Base-by-base conservation (phyloP, 176 grass and related monocot species). In the sorghum (Sorghum bicolor) region DNA sequence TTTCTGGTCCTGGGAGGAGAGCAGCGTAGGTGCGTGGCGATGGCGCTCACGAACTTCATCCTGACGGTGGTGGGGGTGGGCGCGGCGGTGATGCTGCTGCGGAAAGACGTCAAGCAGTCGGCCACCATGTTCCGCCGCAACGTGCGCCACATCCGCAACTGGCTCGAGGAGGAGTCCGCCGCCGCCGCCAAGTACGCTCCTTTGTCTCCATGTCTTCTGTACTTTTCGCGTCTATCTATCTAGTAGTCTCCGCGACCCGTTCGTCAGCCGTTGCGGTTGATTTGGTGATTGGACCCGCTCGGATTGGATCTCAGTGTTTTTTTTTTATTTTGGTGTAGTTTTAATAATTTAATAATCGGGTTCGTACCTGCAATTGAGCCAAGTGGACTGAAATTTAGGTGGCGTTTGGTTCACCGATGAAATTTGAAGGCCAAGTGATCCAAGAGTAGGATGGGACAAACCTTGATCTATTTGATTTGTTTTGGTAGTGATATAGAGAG, bases 31-130 rank as follows among this genome's bases (percentile, higher is more conserved):
- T 1, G 76, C 17, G 22, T 2, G 16, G 16, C 34, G 70, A 98
- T 95, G 95, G 92, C 95, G 74, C 64, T 95, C 79, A 98, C 92
- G 19, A 95, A 95, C 75, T 93, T 98, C 58, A 95, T 98, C 66
- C 60, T 98, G 75, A 95, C 95, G 79, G 95, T 98, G 82, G 92
- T 93, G 17, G 92, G 92, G 10, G 91, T 95, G 64, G 85, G 90
- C 71, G 89, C 95, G 70, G 92, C 89, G 75, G 90, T 98, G 85
- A 81, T 98, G 86, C 89, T 95, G 64, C 77, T 97, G 79, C 92
- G 90, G 37, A 84, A 70, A n/a, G 95, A 95, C 82, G 95, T 93
- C 80, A 98, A 85, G 95, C 90, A 95, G 83, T 95, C 89, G 57
- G 91, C 92, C 16, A 32, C 90, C 76, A 52, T 93, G 28, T 91